Evolutionary conservation across 495 filamentous ascomycete species (phyloP), one percentile per base, ranked within the genome.

Genomic region (Xeromyces bisporus): DNA sequence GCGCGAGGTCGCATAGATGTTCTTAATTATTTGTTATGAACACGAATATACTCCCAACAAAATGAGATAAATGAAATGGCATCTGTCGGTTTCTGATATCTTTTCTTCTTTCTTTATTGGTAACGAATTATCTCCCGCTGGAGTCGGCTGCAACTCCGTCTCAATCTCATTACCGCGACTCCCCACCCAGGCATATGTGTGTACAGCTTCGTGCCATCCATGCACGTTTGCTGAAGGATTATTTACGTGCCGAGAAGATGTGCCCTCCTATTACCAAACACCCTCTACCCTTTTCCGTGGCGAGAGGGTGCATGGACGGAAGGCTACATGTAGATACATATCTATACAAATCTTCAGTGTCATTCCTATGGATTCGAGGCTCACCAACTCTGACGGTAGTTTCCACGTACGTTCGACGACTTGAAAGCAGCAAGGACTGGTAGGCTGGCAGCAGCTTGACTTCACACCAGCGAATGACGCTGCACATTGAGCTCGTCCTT

Each of bases 151-250:
- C n/a, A 16, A 30, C 20, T 34, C 23, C 13, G 31, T 15, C 23
- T 26, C 11, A 24, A 20, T 28, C 36, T 34, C 48, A 45, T 43
- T n/a, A n/a, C n/a, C n/a, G n/a, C n/a, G n/a, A n/a, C n/a, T n/a
- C 20, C 20, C 9, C 9, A 21, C 9, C 9, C 4, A 21, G 89
- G 89, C 89, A 97, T 93, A 77, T 81, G 85, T 97, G 89, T 97
- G 89, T 97, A 97, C 89, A 94, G 83, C 84, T 70, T 65, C 70
- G 70, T 69, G 66, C 69, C 64, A 58, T 58, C 69, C 57, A 78
- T 85, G 80, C 72, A 68, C 71, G 66, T 58, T 49, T 74, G 79
- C 81, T 94, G 87, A 96, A 96, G 89, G 89, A 87, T 78, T 51
- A 61, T 76, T 66, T 65, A 76, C 84, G 80, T 97, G 89, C 89